These are phyloP conservation scores for Sphenostylis stenocarpa DNA, from an alignment of 306 rosid genomes.

Conservation along the genomic window DNA sequence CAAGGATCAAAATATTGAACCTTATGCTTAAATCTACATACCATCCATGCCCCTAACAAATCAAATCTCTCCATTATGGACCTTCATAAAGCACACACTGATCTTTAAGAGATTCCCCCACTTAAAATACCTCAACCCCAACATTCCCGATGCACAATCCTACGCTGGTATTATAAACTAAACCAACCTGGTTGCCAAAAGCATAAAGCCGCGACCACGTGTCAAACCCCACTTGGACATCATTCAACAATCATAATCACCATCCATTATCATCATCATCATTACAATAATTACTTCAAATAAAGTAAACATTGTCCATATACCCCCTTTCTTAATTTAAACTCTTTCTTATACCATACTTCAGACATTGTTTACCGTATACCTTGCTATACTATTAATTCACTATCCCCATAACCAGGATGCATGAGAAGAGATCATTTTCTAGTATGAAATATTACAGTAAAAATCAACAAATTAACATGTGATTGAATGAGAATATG, in stretches of 20 bases:
- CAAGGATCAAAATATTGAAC: slow-evolving; percentile 23
- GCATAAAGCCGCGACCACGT: slow-evolving; percentile 33
- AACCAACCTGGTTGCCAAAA: slow-evolving; percentile 26
- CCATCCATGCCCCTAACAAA: slow-evolving; percentile 28
- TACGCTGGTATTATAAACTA: not conserved
- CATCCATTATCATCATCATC: slow-evolving; percentile 5
- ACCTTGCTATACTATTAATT: not conserved
- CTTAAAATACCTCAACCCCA: slow-evolving; percentile 2
- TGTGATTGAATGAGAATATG: not conserved
- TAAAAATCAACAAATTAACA: not conserved
- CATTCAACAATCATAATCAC: slow-evolving; percentile 20
- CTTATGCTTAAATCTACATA: not conserved
- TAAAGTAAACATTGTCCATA: not conserved
- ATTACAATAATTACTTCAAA: not conserved
- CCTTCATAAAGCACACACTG: slow-evolving; percentile 18
- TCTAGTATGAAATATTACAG: not conserved
- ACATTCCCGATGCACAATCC: not conserved
- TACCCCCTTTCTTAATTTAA: not conserved
- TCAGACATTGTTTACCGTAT: not conserved
- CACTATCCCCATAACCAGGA: not conserved
- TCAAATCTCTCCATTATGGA: slow-evolving; percentile 20
- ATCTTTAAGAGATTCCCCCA: slow-evolving; percentile 20
- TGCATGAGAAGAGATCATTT: not conserved
- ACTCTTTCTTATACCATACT: not conserved
- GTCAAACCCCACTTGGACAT: slow-evolving; percentile 38